Base-by-base conservation (phyloP, 495 filamentous ascomycete genomes). In the Aspergillus asperescens region DNA sequence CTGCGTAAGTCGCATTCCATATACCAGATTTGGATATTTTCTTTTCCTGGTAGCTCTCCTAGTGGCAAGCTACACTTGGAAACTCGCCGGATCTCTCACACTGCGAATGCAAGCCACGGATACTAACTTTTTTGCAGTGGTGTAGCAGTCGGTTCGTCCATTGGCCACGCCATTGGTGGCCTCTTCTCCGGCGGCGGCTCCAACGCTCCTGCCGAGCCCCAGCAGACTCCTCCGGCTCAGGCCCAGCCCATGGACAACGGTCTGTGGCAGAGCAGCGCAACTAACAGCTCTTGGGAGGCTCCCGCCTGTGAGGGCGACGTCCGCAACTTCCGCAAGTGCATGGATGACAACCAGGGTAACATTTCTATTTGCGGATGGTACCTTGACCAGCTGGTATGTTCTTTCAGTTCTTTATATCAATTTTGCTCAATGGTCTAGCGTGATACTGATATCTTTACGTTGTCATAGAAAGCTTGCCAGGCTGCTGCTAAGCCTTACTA, bases 311-410 rank as follows among this genome's bases (percentile, higher is more conserved):
- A 83, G 49, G 79, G 74, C 12, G 90, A 94, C 59, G 85, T 89
- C 23, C 83, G 82, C 69, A 79, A 78, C 71, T 96, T 98, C 81
- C 89, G 89, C 56, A 83, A 85, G 73, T 98, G 93, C 80, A 82
- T 98, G 82, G 90, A 96, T 65, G 85, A 98, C 60, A 86, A 98
- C 69, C 70, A 82, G 62, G 94, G 94, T 50, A 86, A 93, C 69
- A 84, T 97, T 85, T 84, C 87, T 68, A 95, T 95, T 62, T 98
- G 93, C 75, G 83, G 85, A 56, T 98, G 93, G 93, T 98, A 98
- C 68, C 71, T 98, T 61, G 92, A 97, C 70, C 93, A 98, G 81
- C 76, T 98, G 68, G 78, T 83, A 71, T 45, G 69, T 69, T 3
- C 40, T 15, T 23, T 39, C 25, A 31, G 27, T 41, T 32, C 15